Conservation (phyloP, 2,329 filamentous ascomycete species). For the Sarocladium brachiariae region DNA sequence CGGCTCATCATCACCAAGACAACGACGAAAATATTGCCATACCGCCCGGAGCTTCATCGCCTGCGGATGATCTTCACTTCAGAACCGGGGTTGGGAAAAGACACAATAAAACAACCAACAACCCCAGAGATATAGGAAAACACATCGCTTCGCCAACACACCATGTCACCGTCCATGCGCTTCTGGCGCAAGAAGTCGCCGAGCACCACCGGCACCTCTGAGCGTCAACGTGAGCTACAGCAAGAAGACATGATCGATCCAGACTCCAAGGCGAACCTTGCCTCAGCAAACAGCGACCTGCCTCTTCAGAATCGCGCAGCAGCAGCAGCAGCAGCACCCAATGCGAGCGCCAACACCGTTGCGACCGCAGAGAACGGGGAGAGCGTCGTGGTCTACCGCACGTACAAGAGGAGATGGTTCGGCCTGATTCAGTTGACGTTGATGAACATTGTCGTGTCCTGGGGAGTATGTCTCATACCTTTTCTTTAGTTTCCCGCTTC, state of each 20-base stretch:
- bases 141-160: no score
- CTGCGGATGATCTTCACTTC: no score
- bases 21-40: no score
- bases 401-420: constrained; percentile 84
- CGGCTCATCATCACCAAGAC: no score
- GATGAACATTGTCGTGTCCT: constrained; percentile 88
- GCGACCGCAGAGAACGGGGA: background rate
- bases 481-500: background rate
- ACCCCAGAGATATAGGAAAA: no score
- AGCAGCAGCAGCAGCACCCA: background rate
- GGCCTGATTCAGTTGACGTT: constrained; percentile 77
- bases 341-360: background rate
- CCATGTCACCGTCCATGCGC: no score
- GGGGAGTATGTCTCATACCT: constrained; percentile 72
- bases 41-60: no score
- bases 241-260: constrained; percentile 8
- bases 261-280: constrained; percentile 24
- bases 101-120: no score
- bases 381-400: constrained; percentile 27
- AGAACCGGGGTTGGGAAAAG: no score
- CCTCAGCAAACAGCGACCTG: constrained; percentile 17
- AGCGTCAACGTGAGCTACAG: no score
- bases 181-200: background rate
- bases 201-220: constrained; percentile 18
- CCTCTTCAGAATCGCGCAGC: constrained; percentile 17